Percentiles rank a stretch among this genome's conserved stretches.
These are phyloP conservation scores for Aleurites moluccanus DNA, from an alignment of 441 rosid genomes.

Conservation along the genomic window DNA sequence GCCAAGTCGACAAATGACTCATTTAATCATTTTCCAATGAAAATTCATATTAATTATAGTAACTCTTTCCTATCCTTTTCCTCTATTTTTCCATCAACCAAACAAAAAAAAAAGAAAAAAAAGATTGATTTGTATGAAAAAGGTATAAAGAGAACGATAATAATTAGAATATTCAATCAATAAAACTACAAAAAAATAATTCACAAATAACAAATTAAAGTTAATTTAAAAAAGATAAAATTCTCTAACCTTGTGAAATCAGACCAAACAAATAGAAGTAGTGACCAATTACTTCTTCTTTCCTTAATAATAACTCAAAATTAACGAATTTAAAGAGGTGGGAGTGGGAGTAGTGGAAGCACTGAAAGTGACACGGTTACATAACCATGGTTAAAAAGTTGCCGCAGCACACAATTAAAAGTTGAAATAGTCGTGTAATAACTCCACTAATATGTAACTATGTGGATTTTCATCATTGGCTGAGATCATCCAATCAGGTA, in stretches of 20 bases:
- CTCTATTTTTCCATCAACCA: conserved; percentile 24
- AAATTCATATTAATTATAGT: background rate
- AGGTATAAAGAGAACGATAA: background rate
- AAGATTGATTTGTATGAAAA: background rate
- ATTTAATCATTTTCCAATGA: background rate
- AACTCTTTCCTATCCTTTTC: conserved; percentile 2
- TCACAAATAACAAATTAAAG: background rate
- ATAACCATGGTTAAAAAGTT: conserved; percentile 29
- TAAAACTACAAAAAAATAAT: background rate
- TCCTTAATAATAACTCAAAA: background rate
- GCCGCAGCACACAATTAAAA: conserved; percentile 14
- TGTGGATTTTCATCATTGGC: background rate
- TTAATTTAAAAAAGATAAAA: background rate
- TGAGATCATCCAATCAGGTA: background rate
- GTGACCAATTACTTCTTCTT: too few relatives aligned
- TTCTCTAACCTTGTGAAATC: conserved; percentile 4
- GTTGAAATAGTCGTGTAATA: background rate
- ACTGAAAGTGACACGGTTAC: background rate
- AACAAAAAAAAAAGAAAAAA: conserved; percentile 11
- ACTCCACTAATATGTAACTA: background rate
- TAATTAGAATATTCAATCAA: background rate
- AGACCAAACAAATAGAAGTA: too few relatives aligned
- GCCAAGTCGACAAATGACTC: background rate
- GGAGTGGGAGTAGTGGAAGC: background rate
- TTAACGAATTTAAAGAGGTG: background rate